Conservation (phyloP, 352 stramenopile species). For the Globisporangium nunn region DNA sequence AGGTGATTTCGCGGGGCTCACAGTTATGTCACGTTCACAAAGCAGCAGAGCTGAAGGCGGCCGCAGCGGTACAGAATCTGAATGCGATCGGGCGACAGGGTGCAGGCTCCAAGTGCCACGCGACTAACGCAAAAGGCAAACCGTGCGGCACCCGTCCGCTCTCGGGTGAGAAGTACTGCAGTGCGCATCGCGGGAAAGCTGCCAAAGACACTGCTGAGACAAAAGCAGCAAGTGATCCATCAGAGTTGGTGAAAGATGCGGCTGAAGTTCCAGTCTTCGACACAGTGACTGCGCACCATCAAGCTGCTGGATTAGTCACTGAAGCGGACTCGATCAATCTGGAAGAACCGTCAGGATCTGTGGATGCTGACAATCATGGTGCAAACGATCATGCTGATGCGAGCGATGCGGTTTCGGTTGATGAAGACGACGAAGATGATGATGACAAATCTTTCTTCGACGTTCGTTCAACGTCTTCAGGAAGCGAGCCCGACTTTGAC, state of each 20-base stretch:
- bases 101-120: slow-evolving; percentile 17
- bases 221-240: neutral
- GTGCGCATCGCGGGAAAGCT: slow-evolving; percentile 19
- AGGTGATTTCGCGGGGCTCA: slow-evolving; percentile 21
- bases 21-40: slow-evolving; percentile 31
- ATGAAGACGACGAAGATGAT: slow-evolving; percentile 9
- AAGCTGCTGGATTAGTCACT: too few species aligned
- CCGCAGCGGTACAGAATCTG: neutral
- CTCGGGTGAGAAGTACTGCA: slow-evolving; percentile 26
- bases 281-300: neutral
- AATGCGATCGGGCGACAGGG: neutral
- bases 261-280: neutral
- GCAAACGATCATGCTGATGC: neutral
- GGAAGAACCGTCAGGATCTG: neutral
- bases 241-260: neutral
- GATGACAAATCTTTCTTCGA: slow-evolving; percentile 4
- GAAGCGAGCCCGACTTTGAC: slow-evolving; percentile 33
- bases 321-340: neutral
- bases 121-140: slow-evolving; percentile 38
- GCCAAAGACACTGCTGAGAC: neutral
- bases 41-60: neutral
- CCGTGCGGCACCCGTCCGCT: slow-evolving; percentile 25
- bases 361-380: neutral
- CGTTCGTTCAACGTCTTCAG: slow-evolving; percentile 16
- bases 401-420: neutral